Base-by-base conservation (phyloP, 2,329 filamentous ascomycete genomes). In the Leptoxyphium fumago region DNA sequence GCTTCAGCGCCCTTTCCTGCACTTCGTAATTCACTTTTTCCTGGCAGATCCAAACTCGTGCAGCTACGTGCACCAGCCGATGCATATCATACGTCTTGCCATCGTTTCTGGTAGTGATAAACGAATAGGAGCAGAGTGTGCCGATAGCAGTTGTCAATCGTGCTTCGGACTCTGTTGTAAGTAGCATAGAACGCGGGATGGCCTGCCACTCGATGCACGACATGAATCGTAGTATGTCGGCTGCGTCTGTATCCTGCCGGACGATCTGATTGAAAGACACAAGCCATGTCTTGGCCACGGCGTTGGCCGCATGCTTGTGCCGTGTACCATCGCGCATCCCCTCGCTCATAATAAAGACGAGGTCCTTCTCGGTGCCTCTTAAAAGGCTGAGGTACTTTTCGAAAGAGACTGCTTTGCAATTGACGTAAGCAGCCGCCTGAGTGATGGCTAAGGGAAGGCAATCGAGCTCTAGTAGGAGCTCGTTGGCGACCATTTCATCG, bases 351-450 rank as follows among this genome's bases (percentile, higher is more conserved):
- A 50, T 29, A 10, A 32, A 26, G 21, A 49, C 29, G 10, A 43
- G 26, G 36, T 52, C 46, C 15, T 51, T 18, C 28, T 52, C 45
- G 6, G 49, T 48, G 29, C 41, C 40, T 32, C 38, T 30, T 17
- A 52, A 34, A 10, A 50, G 43, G 10, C 42, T 17, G 13, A 50
- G 30, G 41, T 52, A 52, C 21, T 52, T 47, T 2, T 43, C 11
- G 4, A 52, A 29, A n/a, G 46, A 46, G 15, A 45, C 38, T 18
- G 18, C 40, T 39, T 53, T 53, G 6, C n/a, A 45, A 42, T 53
- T 51, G 32, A 54, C 48, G 45, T 49, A 54, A 14, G 52, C 51
- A 21, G 50, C 50, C 13, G 51, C 52, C 41, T 54, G 50, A 13
- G 46, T 49, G n/a, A 54, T 48, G 10, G 52, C 51, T 14, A 53